Conservation (phyloP, 345 rosid species). For the Eucalyptus pumila region DNA sequence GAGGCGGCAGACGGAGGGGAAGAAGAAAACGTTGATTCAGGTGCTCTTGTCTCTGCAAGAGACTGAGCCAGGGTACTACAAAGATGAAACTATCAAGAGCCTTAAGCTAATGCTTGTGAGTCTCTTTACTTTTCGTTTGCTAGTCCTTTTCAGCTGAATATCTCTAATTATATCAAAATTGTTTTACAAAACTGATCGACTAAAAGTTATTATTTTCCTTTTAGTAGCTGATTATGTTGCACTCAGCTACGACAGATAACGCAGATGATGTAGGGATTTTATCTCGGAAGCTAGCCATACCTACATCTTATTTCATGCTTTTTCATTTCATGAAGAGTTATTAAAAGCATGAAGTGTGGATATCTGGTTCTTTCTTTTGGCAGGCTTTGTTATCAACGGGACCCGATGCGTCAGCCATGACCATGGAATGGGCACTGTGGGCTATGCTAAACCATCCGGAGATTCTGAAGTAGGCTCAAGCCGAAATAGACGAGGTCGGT, state of each 20-base stretch:
- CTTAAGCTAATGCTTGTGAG: conserved; percentile 12
- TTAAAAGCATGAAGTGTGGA: too few species aligned
- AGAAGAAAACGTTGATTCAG: conserved; percentile 35
- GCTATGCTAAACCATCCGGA: too few species aligned
- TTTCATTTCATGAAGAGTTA: too few species aligned
- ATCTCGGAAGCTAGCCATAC: too few species aligned
- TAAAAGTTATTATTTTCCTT: background rate
- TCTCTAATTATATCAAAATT: background rate
- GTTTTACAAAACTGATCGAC: background rate
- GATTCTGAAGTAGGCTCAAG: too few species aligned
- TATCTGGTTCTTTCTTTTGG: too few species aligned
- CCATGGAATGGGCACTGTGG: too few species aligned
- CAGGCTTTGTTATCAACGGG: too few species aligned
- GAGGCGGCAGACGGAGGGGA: background rate
- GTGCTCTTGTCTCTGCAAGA: conserved; percentile 29
- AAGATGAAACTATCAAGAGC: conserved; percentile 37
- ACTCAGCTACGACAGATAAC: accelerated
- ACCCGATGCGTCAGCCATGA: too few species aligned
- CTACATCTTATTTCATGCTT: too few species aligned
- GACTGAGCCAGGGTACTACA: conserved; percentile 31
- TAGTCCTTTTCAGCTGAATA: background rate
- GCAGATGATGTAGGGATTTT: too few species aligned
- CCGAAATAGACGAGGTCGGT: too few species aligned
- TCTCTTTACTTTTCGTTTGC: background rate
- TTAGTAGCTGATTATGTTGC: background rate